These are phyloP conservation scores for Amaranthus cruentus DNA, from an alignment of 148 eudicot species.

Conservation along the genomic window DNA sequence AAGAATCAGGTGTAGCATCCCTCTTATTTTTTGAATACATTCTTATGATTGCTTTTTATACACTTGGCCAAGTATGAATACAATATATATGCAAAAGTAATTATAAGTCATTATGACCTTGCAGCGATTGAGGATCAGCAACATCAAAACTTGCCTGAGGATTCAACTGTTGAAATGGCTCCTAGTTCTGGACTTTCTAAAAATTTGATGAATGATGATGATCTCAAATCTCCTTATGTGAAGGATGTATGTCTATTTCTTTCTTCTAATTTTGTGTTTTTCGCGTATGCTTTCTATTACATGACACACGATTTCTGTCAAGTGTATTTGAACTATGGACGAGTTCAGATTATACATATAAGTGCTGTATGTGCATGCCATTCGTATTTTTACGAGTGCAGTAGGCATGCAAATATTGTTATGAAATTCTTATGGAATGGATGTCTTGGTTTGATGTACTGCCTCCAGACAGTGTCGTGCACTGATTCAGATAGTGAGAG, in stretches of 20 bases:
- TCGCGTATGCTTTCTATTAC: background rate
- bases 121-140: slow-evolving; percentile 64
- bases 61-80: slow-evolving; percentile 1
- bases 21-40: background rate
- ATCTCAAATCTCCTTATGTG: slow-evolving; percentile 55
- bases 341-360: background rate
- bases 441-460: too few relatives aligned
- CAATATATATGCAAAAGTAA: background rate
- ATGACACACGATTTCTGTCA: background rate
- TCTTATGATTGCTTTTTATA: background rate
- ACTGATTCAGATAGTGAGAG: too few relatives aligned
- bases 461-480: too few relatives aligned
- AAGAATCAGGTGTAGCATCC: slow-evolving; percentile 61
- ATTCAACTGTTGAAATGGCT: slow-evolving; percentile 48
- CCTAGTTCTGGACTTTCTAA: slow-evolving; percentile 55
- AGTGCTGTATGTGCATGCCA: background rate
- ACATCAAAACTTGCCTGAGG: slow-evolving; percentile 54
- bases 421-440: too few relatives aligned
- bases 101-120: slow-evolving; percentile 38
- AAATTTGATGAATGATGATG: slow-evolving; percentile 63
- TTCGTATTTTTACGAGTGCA: too few relatives aligned
- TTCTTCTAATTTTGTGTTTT: slow-evolving; percentile 4
- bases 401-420: too few relatives aligned
- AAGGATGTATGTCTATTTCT: slow-evolving; percentile 51
- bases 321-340: background rate